Percentiles rank a stretch among this genome's conserved stretches.
Conservation (phyloP, 2,329 filamentous ascomycete species). For the Fusarium sulawesiense region DNA sequence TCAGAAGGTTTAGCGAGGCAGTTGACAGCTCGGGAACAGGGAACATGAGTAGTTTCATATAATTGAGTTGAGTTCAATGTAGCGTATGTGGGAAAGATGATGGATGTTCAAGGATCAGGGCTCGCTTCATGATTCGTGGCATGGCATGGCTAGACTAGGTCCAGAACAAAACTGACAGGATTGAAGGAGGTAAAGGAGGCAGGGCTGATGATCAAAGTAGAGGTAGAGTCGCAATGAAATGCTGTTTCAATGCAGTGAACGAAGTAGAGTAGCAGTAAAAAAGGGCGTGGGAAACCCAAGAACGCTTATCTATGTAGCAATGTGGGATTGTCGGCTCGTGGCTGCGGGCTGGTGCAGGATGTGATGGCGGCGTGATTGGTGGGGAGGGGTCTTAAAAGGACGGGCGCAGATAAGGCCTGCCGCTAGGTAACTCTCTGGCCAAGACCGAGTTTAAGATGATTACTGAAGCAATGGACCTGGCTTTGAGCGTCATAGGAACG, state of each 20-base stretch:
- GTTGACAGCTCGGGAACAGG: constrained; percentile 27
- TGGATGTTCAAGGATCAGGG: constrained; percentile 34
- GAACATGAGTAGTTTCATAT: constrained; percentile 44
- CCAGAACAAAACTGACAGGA: constrained; percentile 33
- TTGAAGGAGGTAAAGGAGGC: constrained; percentile 16
- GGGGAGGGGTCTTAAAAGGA: constrained; percentile 7
- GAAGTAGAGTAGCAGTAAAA: constrained; percentile 6
- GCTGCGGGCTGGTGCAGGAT: constrained; percentile 32
- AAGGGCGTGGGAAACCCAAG: constrained; percentile 21
- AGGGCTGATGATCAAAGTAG: constrained; percentile 1
- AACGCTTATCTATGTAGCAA: constrained; percentile 35
- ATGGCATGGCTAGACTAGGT: constrained; percentile 36
- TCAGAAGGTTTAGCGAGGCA: constrained; percentile 19
- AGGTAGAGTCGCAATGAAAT: constrained; percentile 3
- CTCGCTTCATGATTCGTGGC: constrained; percentile 42
- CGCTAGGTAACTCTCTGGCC: neutral
- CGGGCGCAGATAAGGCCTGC: constrained; percentile 37
- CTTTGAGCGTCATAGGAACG: neutral
- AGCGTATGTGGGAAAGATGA: constrained; percentile 14
- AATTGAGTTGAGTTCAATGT: constrained; percentile 27
- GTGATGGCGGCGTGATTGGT: constrained; percentile 37
- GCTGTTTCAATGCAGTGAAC: neutral
- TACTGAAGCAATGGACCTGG: neutral
- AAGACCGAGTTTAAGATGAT: constrained; percentile 10
- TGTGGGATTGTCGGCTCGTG: constrained; percentile 30